Percentiles rank a stretch among this genome's conserved stretches.
Evolutionary conservation across 352 stramenopile species (phyloP).

Genomic region (Phytopythium mirpurense): DNA sequence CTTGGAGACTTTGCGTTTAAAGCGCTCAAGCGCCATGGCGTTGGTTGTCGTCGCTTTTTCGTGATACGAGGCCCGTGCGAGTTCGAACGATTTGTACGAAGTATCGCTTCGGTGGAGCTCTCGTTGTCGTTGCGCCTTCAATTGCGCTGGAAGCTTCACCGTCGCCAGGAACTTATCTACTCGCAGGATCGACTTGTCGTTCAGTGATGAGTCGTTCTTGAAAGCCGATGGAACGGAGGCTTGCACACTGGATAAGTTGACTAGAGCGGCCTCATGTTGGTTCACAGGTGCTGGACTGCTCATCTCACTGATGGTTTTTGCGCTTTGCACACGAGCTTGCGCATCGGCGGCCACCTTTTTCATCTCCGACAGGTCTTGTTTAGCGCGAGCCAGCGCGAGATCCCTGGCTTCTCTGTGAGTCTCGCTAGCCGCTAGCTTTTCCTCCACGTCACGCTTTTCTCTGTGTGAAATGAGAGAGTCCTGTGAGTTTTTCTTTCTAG

Average conservation of each 20-base stretch:
- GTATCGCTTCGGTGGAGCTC: neutral
- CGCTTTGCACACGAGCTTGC: constrained; percentile 27
- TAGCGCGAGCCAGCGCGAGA: constrained; percentile 24
- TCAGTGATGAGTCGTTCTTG: neutral
- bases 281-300: neutral
- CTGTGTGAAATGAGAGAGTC: constrained; percentile 10
- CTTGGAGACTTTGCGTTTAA: constrained; percentile 31
- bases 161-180: neutral
- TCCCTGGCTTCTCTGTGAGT: constrained; percentile 36
- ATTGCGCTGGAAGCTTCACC: neutral
- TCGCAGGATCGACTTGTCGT: neutral
- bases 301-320: neutral
- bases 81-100: constrained; percentile 6
- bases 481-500: no score
- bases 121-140: neutral
- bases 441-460: constrained; percentile 45
- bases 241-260: neutral
- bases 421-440: constrained; percentile 30
- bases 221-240: neutral
- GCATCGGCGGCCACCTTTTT: constrained; percentile 28
- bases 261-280: neutral
- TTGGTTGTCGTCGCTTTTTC: constrained; percentile 19
- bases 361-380: constrained; percentile 32
- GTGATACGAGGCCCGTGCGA: neutral
- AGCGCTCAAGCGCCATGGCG: constrained; percentile 20